Percentiles rank a stretch among this genome's conserved stretches.
phyloP scores from a whole-genome alignment of 345 rosid species.

The Gossypium thurberi region DNA sequence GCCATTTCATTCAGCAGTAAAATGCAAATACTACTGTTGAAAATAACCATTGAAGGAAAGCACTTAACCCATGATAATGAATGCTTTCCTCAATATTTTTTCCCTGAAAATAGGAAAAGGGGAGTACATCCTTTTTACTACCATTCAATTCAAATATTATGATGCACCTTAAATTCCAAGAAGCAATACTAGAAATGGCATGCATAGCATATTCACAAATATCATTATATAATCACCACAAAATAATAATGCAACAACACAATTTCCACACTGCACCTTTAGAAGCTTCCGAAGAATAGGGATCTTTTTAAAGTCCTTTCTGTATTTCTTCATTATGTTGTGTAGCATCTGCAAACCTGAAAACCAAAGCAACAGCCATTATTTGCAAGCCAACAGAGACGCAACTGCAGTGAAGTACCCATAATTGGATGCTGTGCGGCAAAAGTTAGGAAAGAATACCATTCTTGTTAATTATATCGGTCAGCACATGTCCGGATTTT shows the following conservation, averaged over 20 bases:
- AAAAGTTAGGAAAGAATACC: constrained; percentile 42
- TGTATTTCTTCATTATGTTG: constrained; percentile 88
- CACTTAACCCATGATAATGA: background rate
- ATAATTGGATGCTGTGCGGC: constrained; percentile 7
- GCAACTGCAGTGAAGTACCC: background rate
- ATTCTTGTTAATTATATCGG: constrained; percentile 83
- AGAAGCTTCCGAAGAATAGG: constrained; percentile 96
- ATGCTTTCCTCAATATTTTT: background rate
- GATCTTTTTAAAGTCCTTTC: constrained; percentile 84
- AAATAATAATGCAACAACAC: background rate
- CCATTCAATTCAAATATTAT: background rate
- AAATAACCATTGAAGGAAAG: background rate
- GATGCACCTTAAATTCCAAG: background rate
- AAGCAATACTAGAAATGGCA: background rate
- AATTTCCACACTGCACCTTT: constrained; percentile 49
- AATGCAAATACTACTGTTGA: background rate
- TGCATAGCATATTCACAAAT: background rate
- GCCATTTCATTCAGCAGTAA: constrained; percentile 3
- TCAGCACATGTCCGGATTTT: constrained; percentile 68
- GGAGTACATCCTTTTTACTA: constrained; percentile 17
- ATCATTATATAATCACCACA: background rate
- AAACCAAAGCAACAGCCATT: constrained; percentile 20
- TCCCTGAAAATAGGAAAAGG: background rate
- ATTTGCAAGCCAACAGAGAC: constrained; percentile 12
- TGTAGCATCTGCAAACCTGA: constrained; percentile 95